These are phyloP conservation scores for Funneliformis geosporum DNA, from an alignment of 192 early-diverging fungal species.

Conservation along the genomic window DNA sequence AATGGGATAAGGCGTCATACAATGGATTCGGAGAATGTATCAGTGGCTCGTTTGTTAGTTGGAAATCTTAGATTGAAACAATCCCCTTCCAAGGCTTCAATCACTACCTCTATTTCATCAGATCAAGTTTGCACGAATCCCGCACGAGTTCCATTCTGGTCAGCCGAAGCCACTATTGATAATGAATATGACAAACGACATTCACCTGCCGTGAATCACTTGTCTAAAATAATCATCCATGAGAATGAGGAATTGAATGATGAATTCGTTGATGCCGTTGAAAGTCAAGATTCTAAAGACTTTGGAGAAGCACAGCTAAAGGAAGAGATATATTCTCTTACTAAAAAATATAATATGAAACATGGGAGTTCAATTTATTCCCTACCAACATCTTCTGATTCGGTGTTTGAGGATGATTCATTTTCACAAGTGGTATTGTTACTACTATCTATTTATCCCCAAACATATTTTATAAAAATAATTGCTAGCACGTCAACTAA, in stretches of 20 bases:
- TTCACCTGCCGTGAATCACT: background rate
- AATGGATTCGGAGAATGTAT: slow-evolving; percentile 4
- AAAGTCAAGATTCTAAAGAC: background rate
- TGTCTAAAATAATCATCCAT: slow-evolving; percentile 23
- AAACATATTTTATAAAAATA: background rate
- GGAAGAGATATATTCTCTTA: background rate
- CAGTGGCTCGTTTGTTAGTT: slow-evolving; percentile 22
- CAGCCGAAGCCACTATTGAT: background rate
- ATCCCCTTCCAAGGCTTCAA: slow-evolving; percentile 16
- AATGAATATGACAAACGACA: background rate
- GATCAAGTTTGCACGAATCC: slow-evolving; percentile 10
- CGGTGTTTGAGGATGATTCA: slow-evolving; percentile 10
- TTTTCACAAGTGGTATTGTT: slow-evolving; percentile 1
- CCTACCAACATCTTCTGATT: background rate
- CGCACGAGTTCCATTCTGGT: background rate
- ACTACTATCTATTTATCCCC: background rate
- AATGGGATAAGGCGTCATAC: slow-evolving; percentile 3
- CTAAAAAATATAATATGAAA: background rate
- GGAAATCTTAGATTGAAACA: slow-evolving; percentile 18
- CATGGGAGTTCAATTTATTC: background rate
- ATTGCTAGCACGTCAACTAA: background rate
- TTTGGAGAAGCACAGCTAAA: background rate
- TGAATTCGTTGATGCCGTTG: slow-evolving; percentile 33
- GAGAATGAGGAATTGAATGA: slow-evolving; percentile 22
- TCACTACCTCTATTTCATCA: slow-evolving; percentile 14